Evolutionary conservation across 169 alveolate genomes (phyloP).

Genomic region (Condylostoma magnum): DNA sequence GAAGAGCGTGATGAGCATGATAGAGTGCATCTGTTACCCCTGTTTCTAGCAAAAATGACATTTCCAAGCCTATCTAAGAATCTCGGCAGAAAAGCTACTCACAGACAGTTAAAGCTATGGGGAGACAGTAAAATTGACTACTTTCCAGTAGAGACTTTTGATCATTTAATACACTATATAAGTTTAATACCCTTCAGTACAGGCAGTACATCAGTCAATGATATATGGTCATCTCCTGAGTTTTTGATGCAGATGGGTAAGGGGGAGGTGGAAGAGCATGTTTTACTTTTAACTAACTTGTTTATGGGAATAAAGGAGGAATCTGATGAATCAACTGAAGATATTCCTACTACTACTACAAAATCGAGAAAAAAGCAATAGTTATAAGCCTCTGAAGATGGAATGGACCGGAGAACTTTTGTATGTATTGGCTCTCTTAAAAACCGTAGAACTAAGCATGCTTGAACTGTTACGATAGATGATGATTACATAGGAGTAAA

Average conservation of each 20-base stretch:
- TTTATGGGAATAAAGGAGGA: conserved; percentile 20
- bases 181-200: conserved; percentile 1
- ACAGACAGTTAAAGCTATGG: not conserved
- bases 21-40: conserved; percentile 9
- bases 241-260: conserved; percentile 23
- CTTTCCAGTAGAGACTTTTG: conserved; percentile 8
- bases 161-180: not conserved
- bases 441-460: conserved; percentile 25
- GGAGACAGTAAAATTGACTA: not conserved
- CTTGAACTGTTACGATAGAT: conserved; percentile 34
- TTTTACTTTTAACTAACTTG: conserved; percentile 1
- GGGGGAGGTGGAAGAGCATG: conserved; percentile 30
- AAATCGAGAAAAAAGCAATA: not conserved
- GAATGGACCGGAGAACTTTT: conserved; percentile 24
- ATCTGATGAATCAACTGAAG: not conserved
- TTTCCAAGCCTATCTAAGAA: not conserved
- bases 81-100: not conserved
- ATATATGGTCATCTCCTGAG: conserved; percentile 33
- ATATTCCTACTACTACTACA: not conserved
- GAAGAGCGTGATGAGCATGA: conserved; percentile 14
- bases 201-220: not conserved
- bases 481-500: conserved; percentile 12
- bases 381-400: not conserved
- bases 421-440: conserved; percentile 36
- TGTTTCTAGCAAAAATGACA: not conserved